phyloP scores from a whole-genome alignment of 208 protist genomes.

The Trypanosoma melophagium region DNA sequence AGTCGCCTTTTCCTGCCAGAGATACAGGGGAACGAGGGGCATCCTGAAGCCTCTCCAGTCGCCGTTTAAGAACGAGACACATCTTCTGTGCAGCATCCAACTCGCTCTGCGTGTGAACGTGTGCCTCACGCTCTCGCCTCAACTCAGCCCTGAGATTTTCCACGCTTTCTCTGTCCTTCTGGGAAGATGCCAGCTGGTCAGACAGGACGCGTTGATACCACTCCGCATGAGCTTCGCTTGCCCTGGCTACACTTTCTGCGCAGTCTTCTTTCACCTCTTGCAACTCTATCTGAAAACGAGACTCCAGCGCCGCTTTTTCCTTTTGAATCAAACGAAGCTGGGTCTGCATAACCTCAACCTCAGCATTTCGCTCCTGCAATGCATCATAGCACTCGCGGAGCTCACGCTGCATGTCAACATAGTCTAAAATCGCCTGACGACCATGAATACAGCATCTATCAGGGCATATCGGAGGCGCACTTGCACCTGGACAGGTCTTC shows the following conservation, averaged over 20 bases:
- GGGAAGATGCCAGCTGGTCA: slow-evolving; percentile 11
- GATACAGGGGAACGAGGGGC: neutral
- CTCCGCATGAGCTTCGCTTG: slow-evolving; percentile 11
- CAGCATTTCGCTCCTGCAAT: slow-evolving; percentile 39
- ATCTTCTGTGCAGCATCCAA: slow-evolving; percentile 13
- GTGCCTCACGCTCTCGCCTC: slow-evolving; percentile 15
- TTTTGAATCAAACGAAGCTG: slow-evolving; percentile 16
- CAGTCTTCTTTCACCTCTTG: slow-evolving; percentile 15
- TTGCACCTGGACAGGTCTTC: neutral
- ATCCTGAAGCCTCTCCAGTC: slow-evolving; percentile 15
- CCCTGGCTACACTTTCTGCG: slow-evolving; percentile 6
- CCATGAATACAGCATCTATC: slow-evolving; percentile 62
- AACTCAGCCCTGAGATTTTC: slow-evolving; percentile 17
- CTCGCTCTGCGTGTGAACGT: slow-evolving; percentile 18
- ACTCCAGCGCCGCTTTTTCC: slow-evolving; percentile 18
- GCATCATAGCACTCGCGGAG: slow-evolving; percentile 49
- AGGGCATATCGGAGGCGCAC: slow-evolving; percentile 18
- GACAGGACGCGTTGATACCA: slow-evolving; percentile 12
- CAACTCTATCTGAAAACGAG: slow-evolving; percentile 17
- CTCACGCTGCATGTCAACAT: slow-evolving; percentile 57
- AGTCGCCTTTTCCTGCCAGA: neutral
- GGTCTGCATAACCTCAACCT: slow-evolving; percentile 20
- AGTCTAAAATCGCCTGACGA: slow-evolving; percentile 69
- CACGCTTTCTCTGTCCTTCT: slow-evolving; percentile 10
- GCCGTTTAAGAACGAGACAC: slow-evolving; percentile 14